Conservation (phyloP, 192 early-diverging fungal species). For the Phycomyces blakesleeanus region DNA sequence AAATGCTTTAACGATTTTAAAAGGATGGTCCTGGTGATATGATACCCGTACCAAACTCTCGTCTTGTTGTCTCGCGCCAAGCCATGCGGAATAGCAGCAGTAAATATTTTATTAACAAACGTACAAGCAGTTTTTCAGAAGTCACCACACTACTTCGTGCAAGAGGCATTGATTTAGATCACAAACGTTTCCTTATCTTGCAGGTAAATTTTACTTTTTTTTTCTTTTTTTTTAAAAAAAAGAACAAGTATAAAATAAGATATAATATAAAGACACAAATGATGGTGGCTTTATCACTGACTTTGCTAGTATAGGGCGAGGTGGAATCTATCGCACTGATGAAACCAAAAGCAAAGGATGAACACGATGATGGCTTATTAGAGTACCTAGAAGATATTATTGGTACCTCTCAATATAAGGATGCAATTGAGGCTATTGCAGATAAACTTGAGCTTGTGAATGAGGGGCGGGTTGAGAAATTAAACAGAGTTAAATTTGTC, state of each 20-base stretch:
- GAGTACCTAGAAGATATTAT: constrained; percentile 99
- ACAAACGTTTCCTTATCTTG: constrained; percentile 96
- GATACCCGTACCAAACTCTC: constrained; percentile 59
- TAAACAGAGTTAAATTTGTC: constrained; percentile 83
- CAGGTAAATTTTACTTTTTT: no score
- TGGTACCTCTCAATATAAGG: constrained; percentile 87
- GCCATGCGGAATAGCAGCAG: constrained; percentile 65
- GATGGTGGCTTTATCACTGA: not conserved
- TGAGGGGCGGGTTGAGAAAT: constrained; percentile 69
- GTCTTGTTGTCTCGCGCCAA: constrained; percentile 75
- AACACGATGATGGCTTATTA: constrained; percentile 91
- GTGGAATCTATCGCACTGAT: constrained; percentile 98
- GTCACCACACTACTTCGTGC: constrained; percentile 78
- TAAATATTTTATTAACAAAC: constrained; percentile 72
- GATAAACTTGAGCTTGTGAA: constrained; percentile 72
- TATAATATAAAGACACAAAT: no score
- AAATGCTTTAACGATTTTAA: no score
- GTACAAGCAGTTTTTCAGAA: constrained; percentile 68
- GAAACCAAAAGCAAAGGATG: constrained; percentile 91
- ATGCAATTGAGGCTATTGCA: constrained; percentile 71
- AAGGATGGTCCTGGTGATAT: constrained; percentile 62
- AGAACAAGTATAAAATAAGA: no score
- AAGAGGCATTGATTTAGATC: constrained; percentile 93
- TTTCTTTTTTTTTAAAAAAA: no score
- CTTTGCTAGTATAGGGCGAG: constrained; percentile 65